These are phyloP conservation scores for Schizothecium vesticola DNA, from an alignment of 495 filamentous ascomycete species.

Conservation along the genomic window DNA sequence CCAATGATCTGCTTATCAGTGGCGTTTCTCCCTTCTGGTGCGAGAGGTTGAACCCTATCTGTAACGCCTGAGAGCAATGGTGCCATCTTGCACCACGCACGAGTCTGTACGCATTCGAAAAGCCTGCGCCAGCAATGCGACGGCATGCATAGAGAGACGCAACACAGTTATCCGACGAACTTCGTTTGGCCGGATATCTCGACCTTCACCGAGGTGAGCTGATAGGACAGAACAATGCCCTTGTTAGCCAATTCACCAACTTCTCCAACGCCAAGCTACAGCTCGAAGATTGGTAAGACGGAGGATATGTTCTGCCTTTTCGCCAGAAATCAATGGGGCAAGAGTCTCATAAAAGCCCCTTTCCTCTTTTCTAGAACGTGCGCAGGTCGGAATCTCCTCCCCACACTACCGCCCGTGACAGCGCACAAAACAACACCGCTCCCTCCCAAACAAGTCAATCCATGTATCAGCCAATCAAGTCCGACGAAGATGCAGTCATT, in stretches of 20 bases:
- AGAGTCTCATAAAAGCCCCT: neutral
- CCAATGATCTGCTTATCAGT: neutral
- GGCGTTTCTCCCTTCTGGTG: neutral
- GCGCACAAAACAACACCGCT: neutral
- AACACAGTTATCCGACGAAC: neutral
- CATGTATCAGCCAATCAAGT: neutral
- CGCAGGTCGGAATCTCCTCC: neutral
- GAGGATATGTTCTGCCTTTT: neutral
- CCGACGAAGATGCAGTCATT: neutral
- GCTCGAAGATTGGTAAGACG: neutral
- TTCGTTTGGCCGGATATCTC: neutral
- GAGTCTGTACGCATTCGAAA: neutral
- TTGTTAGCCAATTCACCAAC: slow-evolving; percentile 1
- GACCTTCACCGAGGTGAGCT: neutral
- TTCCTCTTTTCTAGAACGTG: neutral
- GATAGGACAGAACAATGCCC: neutral
- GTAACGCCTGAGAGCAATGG: neutral
- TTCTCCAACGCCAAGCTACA: neutral
- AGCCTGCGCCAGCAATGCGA: neutral
- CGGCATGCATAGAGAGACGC: neutral
- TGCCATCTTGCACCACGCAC: neutral
- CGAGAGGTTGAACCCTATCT: neutral
- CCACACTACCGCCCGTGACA: too few relatives aligned
- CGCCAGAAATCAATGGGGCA: neutral
- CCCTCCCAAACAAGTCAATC: neutral